These are phyloP conservation scores for Lophium mytilinum DNA, from an alignment of 495 filamentous ascomycete genomes.

Conservation along the genomic window DNA sequence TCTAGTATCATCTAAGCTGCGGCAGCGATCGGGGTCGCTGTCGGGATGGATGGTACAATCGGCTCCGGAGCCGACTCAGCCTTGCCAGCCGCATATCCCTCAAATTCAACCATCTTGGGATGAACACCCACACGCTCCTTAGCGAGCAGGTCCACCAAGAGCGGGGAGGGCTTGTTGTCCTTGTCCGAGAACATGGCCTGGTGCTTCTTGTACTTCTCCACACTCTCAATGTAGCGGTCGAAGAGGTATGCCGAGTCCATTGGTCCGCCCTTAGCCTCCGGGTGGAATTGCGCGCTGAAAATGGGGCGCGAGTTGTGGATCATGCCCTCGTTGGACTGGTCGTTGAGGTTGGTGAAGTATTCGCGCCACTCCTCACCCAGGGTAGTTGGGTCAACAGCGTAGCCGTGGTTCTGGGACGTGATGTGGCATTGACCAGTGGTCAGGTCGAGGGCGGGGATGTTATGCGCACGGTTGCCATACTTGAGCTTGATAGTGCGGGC, in stretches of 20 bases:
- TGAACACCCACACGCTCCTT: conserved; percentile 88
- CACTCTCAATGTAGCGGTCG: conserved; percentile 87
- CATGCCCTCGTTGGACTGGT: conserved; percentile 90
- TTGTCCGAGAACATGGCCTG: conserved; percentile 57
- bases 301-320: conserved; percentile 94
- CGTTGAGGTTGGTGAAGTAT: conserved; percentile 96
- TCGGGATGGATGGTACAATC: not conserved
- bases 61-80: not conserved
- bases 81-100: conserved; percentile 2
- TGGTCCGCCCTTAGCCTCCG: conserved; percentile 92
- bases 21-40: not conserved
- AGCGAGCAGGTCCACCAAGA: conserved; percentile 81
- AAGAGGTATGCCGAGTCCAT: conserved; percentile 91
- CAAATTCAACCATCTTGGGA: conserved; percentile 20
- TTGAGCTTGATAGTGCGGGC: conserved; percentile 88
- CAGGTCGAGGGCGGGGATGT: conserved; percentile 90
- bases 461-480: conserved; percentile 96
- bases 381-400: conserved; percentile 84
- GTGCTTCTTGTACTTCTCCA: conserved; percentile 77
- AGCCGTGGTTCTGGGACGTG: conserved; percentile 96
- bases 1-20: not conserved
- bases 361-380: conserved; percentile 85
- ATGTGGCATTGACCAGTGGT: conserved; percentile 97
- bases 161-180: conserved; percentile 74
- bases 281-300: conserved; percentile 97